A percentile compares a stretch with the other conserved stretches of the same genome.
These are phyloP conservation scores for Neltuma alba DNA, from an alignment of 306 rosid genomes.

Conservation along the genomic window DNA sequence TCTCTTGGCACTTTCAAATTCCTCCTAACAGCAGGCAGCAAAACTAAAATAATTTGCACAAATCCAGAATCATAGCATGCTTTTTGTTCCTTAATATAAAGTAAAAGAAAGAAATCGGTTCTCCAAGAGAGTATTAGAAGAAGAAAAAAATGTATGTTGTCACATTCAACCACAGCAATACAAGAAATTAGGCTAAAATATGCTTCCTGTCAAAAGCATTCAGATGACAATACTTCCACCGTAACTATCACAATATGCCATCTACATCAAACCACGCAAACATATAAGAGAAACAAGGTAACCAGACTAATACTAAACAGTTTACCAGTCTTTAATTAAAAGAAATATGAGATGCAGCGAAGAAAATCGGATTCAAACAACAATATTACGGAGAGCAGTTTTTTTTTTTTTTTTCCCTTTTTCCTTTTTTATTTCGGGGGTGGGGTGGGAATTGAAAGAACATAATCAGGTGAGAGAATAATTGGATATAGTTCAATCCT, in stretches of 20 bases:
- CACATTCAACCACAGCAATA: background rate
- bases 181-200: background rate
- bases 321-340: background rate
- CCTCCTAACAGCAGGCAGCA: conserved; percentile 1
- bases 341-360: background rate
- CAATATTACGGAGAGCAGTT: background rate
- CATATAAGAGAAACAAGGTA: background rate
- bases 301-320: background rate
- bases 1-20: background rate
- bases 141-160: background rate
- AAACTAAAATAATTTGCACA: background rate
- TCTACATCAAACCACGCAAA: too few relatives aligned
- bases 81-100: conserved; percentile 2
- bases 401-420: background rate
- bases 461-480: conserved; percentile 8
- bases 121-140: conserved; percentile 6
- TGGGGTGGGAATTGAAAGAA: background rate
- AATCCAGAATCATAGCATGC: conserved; percentile 8
- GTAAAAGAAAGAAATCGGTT: background rate
- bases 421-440: background rate
- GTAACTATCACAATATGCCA: too few relatives aligned
- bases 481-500: background rate
- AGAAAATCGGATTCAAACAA: conserved; percentile 11
- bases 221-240: background rate
- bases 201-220: conserved; percentile 1